Percentiles rank a stretch among this genome's conserved stretches.
phyloP scores from a whole-genome alignment of 164 flowering plant species.

The Brasenia schreberi region DNA sequence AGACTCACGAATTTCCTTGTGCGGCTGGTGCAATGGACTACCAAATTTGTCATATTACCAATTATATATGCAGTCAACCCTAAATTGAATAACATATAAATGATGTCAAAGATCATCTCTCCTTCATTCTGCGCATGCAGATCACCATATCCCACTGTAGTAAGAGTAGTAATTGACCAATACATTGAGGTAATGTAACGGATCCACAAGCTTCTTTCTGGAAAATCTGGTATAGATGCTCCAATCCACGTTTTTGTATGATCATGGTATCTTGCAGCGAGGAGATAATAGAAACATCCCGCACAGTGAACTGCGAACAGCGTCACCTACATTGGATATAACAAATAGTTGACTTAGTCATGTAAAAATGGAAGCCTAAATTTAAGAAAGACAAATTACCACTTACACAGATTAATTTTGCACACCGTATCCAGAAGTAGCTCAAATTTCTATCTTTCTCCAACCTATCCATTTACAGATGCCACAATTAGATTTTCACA shows the following conservation, averaged over 20 bases:
- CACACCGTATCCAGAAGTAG: constrained; percentile 81
- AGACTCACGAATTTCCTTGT: constrained; percentile 76
- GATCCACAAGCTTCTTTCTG: constrained; percentile 32
- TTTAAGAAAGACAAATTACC: too few relatives aligned
- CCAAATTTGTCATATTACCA: constrained; percentile 98
- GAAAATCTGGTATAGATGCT: constrained; percentile 28
- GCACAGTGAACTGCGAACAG: constrained; percentile 91
- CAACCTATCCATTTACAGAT: constrained; percentile 31
- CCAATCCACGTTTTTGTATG: constrained; percentile 72
- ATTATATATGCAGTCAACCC: constrained; percentile 90
- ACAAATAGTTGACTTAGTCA: not conserved
- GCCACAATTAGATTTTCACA: not conserved
- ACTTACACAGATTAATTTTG: constrained; percentile 84
- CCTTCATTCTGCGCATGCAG: constrained; percentile 62
- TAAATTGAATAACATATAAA: constrained; percentile 90
- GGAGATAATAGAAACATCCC: constrained; percentile 73
- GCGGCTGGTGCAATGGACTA: constrained; percentile 84
- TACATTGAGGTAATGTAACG: constrained; percentile 79
- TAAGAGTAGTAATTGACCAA: constrained; percentile 94
- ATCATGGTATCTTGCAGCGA: constrained; percentile 60
- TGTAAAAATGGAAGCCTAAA: too few relatives aligned
- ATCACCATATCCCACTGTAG: constrained; percentile 97
- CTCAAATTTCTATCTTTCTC: constrained; percentile 83
- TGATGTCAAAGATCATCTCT: constrained; percentile 83
- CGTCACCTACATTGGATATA: constrained; percentile 41